These are phyloP conservation scores for Marasmius sp. DNA, from an alignment of 1,284 basidiomycete genomes.

Conservation along the genomic window DNA sequence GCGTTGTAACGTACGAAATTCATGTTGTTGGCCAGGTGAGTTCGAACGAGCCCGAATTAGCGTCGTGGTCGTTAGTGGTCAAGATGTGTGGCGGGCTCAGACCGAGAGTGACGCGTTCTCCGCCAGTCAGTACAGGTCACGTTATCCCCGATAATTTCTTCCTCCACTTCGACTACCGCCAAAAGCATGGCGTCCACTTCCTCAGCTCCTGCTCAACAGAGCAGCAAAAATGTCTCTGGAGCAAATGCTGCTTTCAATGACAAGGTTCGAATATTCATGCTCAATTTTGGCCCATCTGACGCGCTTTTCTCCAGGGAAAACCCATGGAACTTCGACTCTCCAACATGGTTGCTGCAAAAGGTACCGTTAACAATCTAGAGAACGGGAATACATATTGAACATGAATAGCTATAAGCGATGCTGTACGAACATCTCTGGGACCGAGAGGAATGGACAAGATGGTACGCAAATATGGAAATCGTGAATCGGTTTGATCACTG, in stretches of 20 bases:
- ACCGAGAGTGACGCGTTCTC: background rate
- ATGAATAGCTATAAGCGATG: conserved; percentile 89
- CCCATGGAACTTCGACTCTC: conserved; percentile 93
- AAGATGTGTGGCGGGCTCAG: conserved; percentile 4
- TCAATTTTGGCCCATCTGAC: conserved; percentile 23
- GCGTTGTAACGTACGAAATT: conserved; percentile 52
- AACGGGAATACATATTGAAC: conserved; percentile 8
- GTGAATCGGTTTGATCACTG: background rate
- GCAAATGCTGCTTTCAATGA: conserved; percentile 81
- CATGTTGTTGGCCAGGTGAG: conserved; percentile 37
- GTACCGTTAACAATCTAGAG: conserved; percentile 39
- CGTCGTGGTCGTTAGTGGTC: conserved; percentile 15
- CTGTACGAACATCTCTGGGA: conserved; percentile 94
- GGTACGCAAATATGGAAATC: conserved; percentile 49
- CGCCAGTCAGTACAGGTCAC: background rate
- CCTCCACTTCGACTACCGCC: conserved; percentile 13
- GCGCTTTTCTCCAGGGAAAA: conserved; percentile 64
- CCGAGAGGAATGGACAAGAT: conserved; percentile 99
- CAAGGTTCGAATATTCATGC: conserved; percentile 50
- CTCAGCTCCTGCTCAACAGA: conserved; percentile 34
- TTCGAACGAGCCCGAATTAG: background rate
- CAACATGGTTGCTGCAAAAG: conserved; percentile 96
- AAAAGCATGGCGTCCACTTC: conserved; percentile 40
- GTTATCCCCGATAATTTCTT: conserved; percentile 9
- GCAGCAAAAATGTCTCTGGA: conserved; percentile 41